phyloP scores from a whole-genome alignment of 805 yeast species.

The Pichia scutulata region DNA sequence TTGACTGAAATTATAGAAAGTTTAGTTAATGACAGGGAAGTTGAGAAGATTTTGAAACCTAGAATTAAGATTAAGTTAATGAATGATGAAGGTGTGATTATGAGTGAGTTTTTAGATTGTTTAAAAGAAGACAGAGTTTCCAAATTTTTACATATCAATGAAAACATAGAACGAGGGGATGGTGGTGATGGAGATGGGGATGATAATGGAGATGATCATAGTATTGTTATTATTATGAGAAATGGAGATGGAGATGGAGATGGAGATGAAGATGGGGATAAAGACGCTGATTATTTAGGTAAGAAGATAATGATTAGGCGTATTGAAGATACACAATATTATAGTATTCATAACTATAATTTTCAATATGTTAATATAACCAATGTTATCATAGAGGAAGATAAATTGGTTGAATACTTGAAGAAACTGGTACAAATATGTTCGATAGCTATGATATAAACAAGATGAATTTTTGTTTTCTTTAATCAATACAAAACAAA shows the following conservation, averaged over 20 bases:
- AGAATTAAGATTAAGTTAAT: not conserved
- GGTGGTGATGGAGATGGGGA: not conserved
- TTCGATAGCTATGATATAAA: not conserved
- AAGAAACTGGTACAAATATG: not conserved
- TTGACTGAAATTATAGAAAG: not conserved
- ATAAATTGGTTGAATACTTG: not conserved
- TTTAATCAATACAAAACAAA: not conserved
- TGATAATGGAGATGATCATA: not conserved
- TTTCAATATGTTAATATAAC: slow-evolving; percentile 3
- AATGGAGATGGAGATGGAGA: not conserved
- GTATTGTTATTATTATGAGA: not conserved
- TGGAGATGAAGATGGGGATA: too few species aligned
- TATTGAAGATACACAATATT: slow-evolving; percentile 4
- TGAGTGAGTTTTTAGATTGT: not conserved
- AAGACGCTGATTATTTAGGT: not conserved
- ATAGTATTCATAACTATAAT: slow-evolving; percentile 2
- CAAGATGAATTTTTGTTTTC: not conserved
- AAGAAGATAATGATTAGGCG: not conserved
- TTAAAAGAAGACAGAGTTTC: not conserved
- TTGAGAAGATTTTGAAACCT: not conserved
- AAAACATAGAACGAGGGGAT: not conserved
- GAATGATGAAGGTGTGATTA: not conserved
- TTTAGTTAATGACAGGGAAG: not conserved
- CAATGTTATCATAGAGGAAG: not conserved
- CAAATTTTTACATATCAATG: not conserved